Base-by-base conservation (phyloP, 2,329 filamentous ascomycete genomes). In the Leptographium wingfieldii region DNA sequence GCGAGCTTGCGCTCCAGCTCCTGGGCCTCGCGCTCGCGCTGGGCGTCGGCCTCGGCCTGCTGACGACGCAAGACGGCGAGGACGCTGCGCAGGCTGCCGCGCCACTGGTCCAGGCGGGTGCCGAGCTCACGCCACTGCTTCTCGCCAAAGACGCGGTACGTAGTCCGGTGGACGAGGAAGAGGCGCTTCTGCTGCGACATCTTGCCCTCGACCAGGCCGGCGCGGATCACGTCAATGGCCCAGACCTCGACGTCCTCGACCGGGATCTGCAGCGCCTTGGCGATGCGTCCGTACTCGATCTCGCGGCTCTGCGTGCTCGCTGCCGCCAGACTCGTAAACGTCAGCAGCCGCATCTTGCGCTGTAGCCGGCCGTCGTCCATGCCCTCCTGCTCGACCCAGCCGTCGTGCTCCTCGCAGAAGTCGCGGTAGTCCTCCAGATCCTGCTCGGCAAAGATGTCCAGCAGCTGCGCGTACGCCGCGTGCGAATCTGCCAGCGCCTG, bases 101-200 rank as follows among this genome's bases (percentile, higher is more conserved):
- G 86, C 92, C 92, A 97, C 73, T 91, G 88, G 75, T 96, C 92
- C 68, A 99, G 78, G 63, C 92, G 83, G 64, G 88, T 90, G 63
- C 90, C 88, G 59, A 99, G 87, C 78, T 99, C 92, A 67, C 88
- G 85, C 91, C 95, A 99, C 78, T 99, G 94, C 81, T 95, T 95
- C 78, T 96, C 90, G 67, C 90, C 90, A 70, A 99, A 99, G 59
- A 96, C 92, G 63, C 94, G 87, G 81, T 97, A 96, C 62, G 91
- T 96, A 68, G 90, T 90, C 72, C 94, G 86, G 80, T 99, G 94
- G 63, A 99, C 90, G 59, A 96, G 81, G 81, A 99, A 97, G 64
- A 92, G 88, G 72, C 90, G 84, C 72, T 90, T 91, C 72, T 92
- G 82, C 77, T 99, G 94, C 61, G 88, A 94, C 67, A 99, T 84